Conservation (phyloP, 208 protist genomes). For the Acanthamoeba castellanii region DNA sequence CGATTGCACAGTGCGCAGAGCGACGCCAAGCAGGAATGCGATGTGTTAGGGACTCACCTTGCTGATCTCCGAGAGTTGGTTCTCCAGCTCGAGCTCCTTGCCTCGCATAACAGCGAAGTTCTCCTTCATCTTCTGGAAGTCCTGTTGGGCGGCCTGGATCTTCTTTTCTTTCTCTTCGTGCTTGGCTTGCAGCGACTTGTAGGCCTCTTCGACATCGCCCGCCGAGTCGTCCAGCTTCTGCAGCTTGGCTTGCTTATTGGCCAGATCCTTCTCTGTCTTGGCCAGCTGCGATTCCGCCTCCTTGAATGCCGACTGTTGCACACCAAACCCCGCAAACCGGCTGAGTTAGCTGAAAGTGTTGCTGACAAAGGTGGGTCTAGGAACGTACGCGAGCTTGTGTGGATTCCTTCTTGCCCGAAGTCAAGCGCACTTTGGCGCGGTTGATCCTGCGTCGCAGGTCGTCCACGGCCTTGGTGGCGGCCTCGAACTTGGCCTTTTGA, state of each 20-base stretch:
- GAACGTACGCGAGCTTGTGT: constrained; percentile 20
- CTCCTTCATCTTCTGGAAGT: constrained; percentile 77
- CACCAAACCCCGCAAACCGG: too few relatives aligned
- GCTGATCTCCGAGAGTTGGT: constrained; percentile 89
- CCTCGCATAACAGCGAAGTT: constrained; percentile 11
- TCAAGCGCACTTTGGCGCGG: constrained; percentile 33
- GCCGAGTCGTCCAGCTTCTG: constrained; percentile 82
- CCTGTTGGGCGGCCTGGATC: constrained; percentile 61
- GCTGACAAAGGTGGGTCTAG: not conserved
- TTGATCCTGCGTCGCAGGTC: constrained; percentile 15
- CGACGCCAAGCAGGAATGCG: too few relatives aligned
- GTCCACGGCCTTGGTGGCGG: constrained; percentile 76
- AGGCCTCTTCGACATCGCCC: constrained; percentile 85
- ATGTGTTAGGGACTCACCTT: not conserved
- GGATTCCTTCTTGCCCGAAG: constrained; percentile 28
- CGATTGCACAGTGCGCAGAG: too few relatives aligned
- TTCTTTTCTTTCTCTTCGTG: constrained; percentile 82
- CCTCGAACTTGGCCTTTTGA: constrained; percentile 83
- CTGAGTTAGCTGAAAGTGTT: not conserved
- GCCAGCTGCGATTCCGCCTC: constrained; percentile 21
- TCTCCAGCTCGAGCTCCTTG: constrained; percentile 78
- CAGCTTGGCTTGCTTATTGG: constrained; percentile 91
- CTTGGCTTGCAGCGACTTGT: constrained; percentile 81
- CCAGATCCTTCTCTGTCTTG: constrained; percentile 74
- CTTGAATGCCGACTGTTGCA: not conserved